A percentile compares a stretch with the other conserved stretches of the same genome.
These are phyloP conservation scores for Usnea hakonensis DNA, from an alignment of 495 filamentous ascomycete genomes.

Conservation along the genomic window DNA sequence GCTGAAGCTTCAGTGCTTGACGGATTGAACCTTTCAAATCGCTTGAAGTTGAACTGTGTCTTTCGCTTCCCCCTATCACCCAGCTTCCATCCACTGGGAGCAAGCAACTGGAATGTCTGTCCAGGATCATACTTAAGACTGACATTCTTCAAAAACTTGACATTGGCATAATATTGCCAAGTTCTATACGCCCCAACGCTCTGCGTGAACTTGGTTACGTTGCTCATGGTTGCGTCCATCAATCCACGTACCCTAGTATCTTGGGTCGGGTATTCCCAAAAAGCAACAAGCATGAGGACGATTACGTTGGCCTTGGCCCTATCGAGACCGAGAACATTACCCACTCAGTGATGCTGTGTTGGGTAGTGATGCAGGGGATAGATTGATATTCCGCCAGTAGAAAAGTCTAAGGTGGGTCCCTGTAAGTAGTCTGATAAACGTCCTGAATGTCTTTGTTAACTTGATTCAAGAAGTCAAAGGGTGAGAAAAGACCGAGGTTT, in stretches of 20 bases:
- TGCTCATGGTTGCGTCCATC: neutral
- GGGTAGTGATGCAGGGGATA: neutral
- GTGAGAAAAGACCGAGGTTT: no score
- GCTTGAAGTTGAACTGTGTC: neutral
- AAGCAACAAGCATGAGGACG: neutral
- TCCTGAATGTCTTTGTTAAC: neutral
- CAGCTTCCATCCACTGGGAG: neutral
- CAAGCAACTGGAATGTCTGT: neutral
- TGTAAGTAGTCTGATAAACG: neutral
- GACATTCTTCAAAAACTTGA: neutral
- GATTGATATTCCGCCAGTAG: neutral
- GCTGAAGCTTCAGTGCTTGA: neutral
- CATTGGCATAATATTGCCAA: neutral
- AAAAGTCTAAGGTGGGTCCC: neutral
- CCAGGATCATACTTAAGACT: neutral
- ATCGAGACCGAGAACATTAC: neutral
- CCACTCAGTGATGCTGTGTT: neutral
- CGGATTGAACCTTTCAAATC: neutral
- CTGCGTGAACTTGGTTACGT: neutral
- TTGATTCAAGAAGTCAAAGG: neutral
- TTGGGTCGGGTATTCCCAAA: neutral
- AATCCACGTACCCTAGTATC: neutral
- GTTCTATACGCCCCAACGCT: neutral
- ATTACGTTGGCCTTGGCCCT: neutral
- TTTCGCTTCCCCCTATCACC: neutral